phyloP scores from a whole-genome alignment of 768 basidiomycete genomes.

The Boletales sp. region DNA sequence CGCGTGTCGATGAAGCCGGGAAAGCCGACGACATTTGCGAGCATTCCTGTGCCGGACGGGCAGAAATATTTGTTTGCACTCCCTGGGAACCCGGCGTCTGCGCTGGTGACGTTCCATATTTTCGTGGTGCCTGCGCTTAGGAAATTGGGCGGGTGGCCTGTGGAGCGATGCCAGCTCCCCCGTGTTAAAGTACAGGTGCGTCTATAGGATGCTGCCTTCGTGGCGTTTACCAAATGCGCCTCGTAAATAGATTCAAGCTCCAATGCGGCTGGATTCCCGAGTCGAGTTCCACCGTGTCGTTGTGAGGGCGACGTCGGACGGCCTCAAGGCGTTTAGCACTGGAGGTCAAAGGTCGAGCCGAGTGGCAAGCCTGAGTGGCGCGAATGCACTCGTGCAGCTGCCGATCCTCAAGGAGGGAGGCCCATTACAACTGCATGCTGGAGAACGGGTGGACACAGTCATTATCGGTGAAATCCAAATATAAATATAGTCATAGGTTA shows the following conservation, averaged over 20 bases:
- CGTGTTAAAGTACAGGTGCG: constrained; percentile 62
- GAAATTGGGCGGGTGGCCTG: constrained; percentile 65
- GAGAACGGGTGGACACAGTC: constrained; percentile 57
- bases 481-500: constrained; percentile 6
- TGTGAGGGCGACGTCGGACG: constrained; percentile 41
- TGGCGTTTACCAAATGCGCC: background rate
- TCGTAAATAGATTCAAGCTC: constrained; percentile 45
- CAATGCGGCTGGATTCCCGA: constrained; percentile 68
- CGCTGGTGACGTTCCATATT: constrained; percentile 80
- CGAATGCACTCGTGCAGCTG: constrained; percentile 74
- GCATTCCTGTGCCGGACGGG: constrained; percentile 47
- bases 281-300: constrained; percentile 82
- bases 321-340: constrained; percentile 69
- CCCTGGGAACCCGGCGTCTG: constrained; percentile 87
- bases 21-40: constrained; percentile 90
- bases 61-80: constrained; percentile 76
- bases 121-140: constrained; percentile 83
- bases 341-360: constrained; percentile 86
- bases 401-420: constrained; percentile 42
- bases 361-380: constrained; percentile 74
- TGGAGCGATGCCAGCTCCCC: constrained; percentile 51
- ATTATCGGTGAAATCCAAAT: constrained; percentile 64
- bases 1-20: constrained; percentile 80
- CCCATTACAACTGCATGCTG: constrained; percentile 42
- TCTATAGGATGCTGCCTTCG: background rate